Percentiles rank a stretch among this genome's conserved stretches.
Evolutionary conservation across 2,329 filamentous ascomycete genomes (phyloP).

Genomic region (Colletotrichum spaethianum): DNA sequence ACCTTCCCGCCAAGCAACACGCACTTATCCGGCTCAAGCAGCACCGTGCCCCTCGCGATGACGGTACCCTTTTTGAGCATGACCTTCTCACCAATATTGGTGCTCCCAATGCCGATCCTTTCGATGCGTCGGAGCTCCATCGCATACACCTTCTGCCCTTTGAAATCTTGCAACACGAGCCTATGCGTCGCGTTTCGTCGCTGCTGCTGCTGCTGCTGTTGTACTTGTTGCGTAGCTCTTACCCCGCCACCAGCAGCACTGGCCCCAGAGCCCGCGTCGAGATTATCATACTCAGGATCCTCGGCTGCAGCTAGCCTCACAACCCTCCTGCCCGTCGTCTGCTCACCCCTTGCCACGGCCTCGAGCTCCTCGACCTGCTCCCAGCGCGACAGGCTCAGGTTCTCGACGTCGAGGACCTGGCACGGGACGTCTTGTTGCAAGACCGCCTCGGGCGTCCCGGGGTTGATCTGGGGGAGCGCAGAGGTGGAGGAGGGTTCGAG

Average conservation of each 20-base stretch:
- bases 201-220: conserved; percentile 42
- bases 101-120: conserved; percentile 75
- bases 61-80: conserved; percentile 75
- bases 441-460: conserved; percentile 66
- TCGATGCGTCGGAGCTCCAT: conserved; percentile 80
- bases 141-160: conserved; percentile 77
- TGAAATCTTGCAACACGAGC: conserved; percentile 85
- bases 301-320: conserved; percentile 75
- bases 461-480: conserved; percentile 66
- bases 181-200: conserved; percentile 77
- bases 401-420: conserved; percentile 89
- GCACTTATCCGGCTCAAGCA: conserved; percentile 79
- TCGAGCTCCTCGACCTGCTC: conserved; percentile 89
- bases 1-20: conserved; percentile 90
- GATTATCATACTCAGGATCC: conserved; percentile 62
- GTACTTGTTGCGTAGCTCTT: conserved; percentile 34
- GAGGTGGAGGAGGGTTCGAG: conserved; percentile 58
- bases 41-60: conserved; percentile 82
- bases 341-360: conserved; percentile 79
- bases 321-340: conserved; percentile 83
- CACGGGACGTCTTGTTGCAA: conserved; percentile 77
- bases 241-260: conserved; percentile 1
- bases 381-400: conserved; percentile 85
- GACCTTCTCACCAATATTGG: conserved; percentile 85
- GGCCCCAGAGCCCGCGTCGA: conserved; percentile 46